Conservation (phyloP, 139 green algal genomes). For the Trebouxia sp. region DNA sequence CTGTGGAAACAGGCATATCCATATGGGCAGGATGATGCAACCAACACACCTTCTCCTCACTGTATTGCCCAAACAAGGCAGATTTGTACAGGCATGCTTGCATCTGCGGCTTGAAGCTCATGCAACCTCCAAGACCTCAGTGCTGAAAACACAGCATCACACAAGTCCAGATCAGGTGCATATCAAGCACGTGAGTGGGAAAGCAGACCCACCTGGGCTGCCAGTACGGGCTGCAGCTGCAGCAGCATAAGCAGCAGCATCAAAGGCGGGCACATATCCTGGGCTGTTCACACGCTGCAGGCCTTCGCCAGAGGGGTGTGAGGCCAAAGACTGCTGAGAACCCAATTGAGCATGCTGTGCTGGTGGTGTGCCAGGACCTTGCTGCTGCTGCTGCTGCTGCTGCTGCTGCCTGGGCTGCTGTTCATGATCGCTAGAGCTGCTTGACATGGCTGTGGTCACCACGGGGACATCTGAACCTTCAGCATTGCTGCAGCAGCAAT, state of each 20-base stretch:
- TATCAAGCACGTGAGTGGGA: too few species aligned
- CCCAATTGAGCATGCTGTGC: too few species aligned
- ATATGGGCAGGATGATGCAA: too few species aligned
- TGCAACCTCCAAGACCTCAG: too few species aligned
- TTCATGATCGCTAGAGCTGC: not conserved
- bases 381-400: not conserved
- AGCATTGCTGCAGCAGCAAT: not conserved
- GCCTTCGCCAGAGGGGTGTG: not conserved
- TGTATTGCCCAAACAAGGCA: too few species aligned
- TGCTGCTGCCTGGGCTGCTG: conserved; percentile 5
- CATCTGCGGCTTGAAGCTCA: too few species aligned
- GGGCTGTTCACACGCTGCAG: conserved; percentile 17
- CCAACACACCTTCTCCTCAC: too few species aligned
- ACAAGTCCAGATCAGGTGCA: too few species aligned
- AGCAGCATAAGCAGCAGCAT: conserved; percentile 26
- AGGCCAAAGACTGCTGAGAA: too few species aligned
- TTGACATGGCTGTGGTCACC: not conserved
- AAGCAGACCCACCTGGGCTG: not conserved
- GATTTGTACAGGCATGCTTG: too few species aligned
- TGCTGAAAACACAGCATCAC: too few species aligned
- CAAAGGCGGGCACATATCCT: not conserved
- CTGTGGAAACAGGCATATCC: too few species aligned
- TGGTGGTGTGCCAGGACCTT: not conserved
- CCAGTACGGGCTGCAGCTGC: not conserved
- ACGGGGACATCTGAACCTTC: not conserved